Evolutionary conservation across 2,329 filamentous ascomycete genomes (phyloP), one percentile per base, ranked within the genome.

Genomic region (Didymella arachidicola): DNA sequence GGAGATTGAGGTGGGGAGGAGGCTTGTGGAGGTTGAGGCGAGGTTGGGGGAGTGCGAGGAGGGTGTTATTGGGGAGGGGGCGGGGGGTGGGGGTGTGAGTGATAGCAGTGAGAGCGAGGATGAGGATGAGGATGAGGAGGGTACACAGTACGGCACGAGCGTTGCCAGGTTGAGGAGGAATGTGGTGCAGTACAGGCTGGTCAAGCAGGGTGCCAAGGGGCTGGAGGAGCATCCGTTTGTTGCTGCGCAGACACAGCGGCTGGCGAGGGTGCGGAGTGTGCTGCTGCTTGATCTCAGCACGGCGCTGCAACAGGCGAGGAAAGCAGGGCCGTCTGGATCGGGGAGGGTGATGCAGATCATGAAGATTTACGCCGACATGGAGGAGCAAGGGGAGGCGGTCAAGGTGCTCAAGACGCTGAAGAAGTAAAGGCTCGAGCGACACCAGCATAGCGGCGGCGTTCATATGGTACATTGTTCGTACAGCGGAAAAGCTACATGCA

Each of bases 11-110:
- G 65, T 85, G 11, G 86, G 84, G n/a, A 79, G 84, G 65, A 62
- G 61, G 65, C 82, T 93, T 79, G 72, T 93, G 27, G 90, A 92
- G 72, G 77, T 90, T 18, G 86, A 89, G 53, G 86, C 87, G 60
- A 74, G 87, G 53, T 70, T 92, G 36, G 79, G 80, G 6, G 83
- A 85, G 53, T 55, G 57, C 39, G 57, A 55, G 43, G 83, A 86
- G 44, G 59, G 46, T 7, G 60, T 62, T n/a, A 10, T 19, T 14
- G 56, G 62, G 8, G 56, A 57, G 8, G 39, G 16, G 32, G 59
- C 66, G 53, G 41, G 66, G 63, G 16, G 63, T 14, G 72, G 70
- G 32, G 72, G 72, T 25, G 66, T 57, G 66, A 53, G 59, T 60
- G 41, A 73, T 7, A 59, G 53, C 34, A 72, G 72, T 5, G 72